Evolutionary conservation across 345 rosid species (phyloP), one percentile per base, ranked within the genome.

Genomic region (Eutrema heterophyllum): DNA sequence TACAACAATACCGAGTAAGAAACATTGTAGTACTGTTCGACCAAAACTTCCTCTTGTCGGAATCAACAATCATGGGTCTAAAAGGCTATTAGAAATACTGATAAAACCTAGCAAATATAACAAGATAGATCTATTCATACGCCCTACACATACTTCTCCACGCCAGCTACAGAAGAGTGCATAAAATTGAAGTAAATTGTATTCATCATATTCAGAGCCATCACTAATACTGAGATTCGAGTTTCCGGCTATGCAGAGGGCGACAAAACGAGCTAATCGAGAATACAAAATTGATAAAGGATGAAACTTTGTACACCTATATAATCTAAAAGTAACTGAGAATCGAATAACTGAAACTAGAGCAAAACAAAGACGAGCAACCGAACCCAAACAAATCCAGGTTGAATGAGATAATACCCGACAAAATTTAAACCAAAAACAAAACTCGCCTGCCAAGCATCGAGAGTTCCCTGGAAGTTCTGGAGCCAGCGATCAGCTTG

Each of bases 401-500:
- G 59, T 61, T 40, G 30, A 38, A 52, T 29, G 15, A 46, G 68
- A 61, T 35, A 35, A 63, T 14, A 52, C 70, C 63, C 14, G 15
- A 44, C 29, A 41, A 43, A 53, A 14, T 58, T n/a, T n/a, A 55
- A 36, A 68, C 4, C 3, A 18, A 48, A 51, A 32, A 3, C 8
- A 27, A 27, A 61, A 45, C 54, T 68, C 59, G 84, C 97, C 98
- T 92, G 97, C 99, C 99, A 96, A 63, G 99, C 98, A 78, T 96
- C 98, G 81, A 96, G 75, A 26, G 98, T 92, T 81, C 86, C 95
- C 70, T 96, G 98, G 78, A 96, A 92, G 53, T 80, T 85, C 74
- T 92, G 99, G 33, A 95, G 84, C 96, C 93, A 95, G 5, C 84
- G 90, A 90, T 95, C 99, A 64, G 99, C 99, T 74, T 89, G 84